These are phyloP conservation scores for Trypanosoma brucei DNA, from an alignment of 208 protist species.

Conservation along the genomic window DNA sequence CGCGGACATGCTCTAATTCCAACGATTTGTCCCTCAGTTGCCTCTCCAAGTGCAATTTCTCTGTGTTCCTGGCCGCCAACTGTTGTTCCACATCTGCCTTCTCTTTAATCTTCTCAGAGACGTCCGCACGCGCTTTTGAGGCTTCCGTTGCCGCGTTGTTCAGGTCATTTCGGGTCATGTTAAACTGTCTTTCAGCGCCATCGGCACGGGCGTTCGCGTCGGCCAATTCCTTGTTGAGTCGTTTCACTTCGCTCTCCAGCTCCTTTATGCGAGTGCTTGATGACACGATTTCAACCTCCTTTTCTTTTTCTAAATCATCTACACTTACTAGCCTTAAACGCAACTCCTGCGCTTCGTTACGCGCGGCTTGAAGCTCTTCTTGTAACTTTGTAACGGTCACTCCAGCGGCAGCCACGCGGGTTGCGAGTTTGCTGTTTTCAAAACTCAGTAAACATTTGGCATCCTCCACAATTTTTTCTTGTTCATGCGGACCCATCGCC, in stretches of 20 bases:
- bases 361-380: slow-evolving; percentile 37
- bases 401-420: slow-evolving; percentile 19
- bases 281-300: slow-evolving; percentile 39
- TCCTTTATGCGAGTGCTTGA: slow-evolving; percentile 31
- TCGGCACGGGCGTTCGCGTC: slow-evolving; percentile 36
- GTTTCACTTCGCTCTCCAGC: slow-evolving; percentile 41
- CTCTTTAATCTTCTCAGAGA: slow-evolving; percentile 35
- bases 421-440: slow-evolving; percentile 24
- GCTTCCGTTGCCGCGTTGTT: slow-evolving; percentile 34
- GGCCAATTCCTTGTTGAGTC: slow-evolving; percentile 41
- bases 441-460: not conserved
- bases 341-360: slow-evolving; percentile 72
- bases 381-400: slow-evolving; percentile 12
- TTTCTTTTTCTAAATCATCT: slow-evolving; percentile 33
- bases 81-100: slow-evolving; percentile 42
- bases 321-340: slow-evolving; percentile 36
- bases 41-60: slow-evolving; percentile 54
- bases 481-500: slow-evolving; percentile 15
- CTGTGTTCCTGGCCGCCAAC: slow-evolving; percentile 35
- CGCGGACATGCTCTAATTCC: slow-evolving; percentile 35
- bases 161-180: slow-evolving; percentile 38
- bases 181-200: slow-evolving; percentile 33
- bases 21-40: slow-evolving; percentile 53
- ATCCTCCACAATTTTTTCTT: slow-evolving; percentile 26
- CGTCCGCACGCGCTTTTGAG: slow-evolving; percentile 35